Conservation (phyloP, 2,329 filamentous ascomycete genomes). For the Hypoxylon sp. region DNA sequence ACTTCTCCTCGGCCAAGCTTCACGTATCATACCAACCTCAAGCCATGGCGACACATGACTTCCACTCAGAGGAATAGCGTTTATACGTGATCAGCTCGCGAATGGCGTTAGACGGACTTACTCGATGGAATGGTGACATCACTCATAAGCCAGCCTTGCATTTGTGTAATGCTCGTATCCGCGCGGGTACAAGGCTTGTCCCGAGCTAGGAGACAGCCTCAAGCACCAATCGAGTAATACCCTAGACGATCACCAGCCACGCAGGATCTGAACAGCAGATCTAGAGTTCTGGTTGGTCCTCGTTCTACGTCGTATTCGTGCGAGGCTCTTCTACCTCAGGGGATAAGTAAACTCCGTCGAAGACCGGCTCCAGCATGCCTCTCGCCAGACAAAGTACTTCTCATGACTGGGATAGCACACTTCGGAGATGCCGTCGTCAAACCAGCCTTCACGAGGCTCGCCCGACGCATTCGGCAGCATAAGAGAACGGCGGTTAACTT, state of each 20-base stretch:
- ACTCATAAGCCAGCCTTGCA: not conserved
- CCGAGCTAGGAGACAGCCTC: not conserved
- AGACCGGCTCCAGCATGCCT: not conserved
- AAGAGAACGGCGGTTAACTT: not conserved
- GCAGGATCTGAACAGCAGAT: too few species aligned
- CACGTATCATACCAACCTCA: not conserved
- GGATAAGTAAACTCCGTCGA: not conserved
- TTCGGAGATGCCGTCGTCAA: not conserved
- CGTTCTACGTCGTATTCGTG: too few species aligned
- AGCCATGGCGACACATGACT: not conserved
- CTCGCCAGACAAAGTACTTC: not conserved
- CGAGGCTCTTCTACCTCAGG: not conserved
- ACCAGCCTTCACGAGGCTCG: not conserved
- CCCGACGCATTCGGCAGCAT: too few species aligned
- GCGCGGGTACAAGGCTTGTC: not conserved
- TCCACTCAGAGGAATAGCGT: not conserved
- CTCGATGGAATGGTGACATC: not conserved
- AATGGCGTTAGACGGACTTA: not conserved
- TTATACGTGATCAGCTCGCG: not conserved
- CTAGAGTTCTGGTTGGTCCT: not conserved
- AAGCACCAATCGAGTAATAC: too few species aligned
- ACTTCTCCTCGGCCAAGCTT: not conserved
- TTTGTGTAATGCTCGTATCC: conserved; percentile 1
- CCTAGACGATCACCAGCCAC: too few species aligned
- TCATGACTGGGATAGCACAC: not conserved